Percentiles rank a stretch among this genome's conserved stretches.
These are phyloP conservation scores for Escallonia herrerae DNA, from an alignment of 129 eudicot genomes.

Conservation along the genomic window DNA sequence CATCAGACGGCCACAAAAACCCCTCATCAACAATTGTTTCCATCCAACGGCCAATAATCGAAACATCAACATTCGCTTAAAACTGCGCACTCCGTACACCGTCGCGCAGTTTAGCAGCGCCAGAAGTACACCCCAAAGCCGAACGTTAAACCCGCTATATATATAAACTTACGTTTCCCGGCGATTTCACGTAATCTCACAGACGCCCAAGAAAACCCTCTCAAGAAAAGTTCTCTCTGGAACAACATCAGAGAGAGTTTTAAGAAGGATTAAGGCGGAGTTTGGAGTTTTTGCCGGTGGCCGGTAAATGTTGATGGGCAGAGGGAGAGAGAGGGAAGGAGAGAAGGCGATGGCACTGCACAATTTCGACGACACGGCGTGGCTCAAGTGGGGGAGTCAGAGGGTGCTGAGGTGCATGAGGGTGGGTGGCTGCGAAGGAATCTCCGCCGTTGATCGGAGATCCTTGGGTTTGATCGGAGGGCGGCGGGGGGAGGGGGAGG, in stretches of 20 bases:
- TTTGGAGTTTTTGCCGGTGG: neutral
- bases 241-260: conserved; percentile 6
- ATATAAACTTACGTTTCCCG: conserved; percentile 36
- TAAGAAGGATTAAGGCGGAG: neutral
- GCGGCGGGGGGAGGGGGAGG: conserved; percentile 14
- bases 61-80: conserved; percentile 18
- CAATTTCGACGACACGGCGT: conserved; percentile 54
- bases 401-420: conserved; percentile 56
- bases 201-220: neutral
- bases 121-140: conserved; percentile 14
- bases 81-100: conserved; percentile 19
- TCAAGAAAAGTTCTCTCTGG: neutral
- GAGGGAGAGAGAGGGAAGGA: conserved; percentile 15
- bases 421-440: conserved; percentile 35
- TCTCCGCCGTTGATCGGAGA: conserved; percentile 21
- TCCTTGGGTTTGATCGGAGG: conserved; percentile 3
- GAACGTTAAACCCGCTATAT: conserved; percentile 38
- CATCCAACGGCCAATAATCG: conserved; percentile 19
- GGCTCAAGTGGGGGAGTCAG: conserved; percentile 70
- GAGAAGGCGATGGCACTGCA: conserved; percentile 35
- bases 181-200: conserved; percentile 26
- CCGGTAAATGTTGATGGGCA: conserved; percentile 22
- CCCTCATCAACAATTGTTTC: neutral
- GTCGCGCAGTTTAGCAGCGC: conserved; percentile 28
- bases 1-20: neutral